Conservation (phyloP, 2,329 filamentous ascomycete genomes). For the Diaporthe humulicola region DNA sequence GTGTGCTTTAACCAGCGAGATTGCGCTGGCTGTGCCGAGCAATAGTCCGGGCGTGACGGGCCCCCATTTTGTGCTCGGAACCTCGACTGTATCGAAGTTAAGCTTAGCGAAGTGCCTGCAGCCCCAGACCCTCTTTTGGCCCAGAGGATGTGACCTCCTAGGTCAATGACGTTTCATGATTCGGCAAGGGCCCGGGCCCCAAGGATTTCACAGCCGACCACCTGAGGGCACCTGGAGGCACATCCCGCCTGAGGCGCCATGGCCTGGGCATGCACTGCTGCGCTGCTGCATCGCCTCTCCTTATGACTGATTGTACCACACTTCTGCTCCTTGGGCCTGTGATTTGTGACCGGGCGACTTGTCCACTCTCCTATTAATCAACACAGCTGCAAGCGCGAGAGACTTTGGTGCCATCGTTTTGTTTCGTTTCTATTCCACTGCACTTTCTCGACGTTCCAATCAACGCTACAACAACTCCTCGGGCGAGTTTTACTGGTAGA, state of each 20-base stretch:
- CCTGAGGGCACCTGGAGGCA: constrained; percentile 12
- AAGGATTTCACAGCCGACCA: constrained; percentile 17
- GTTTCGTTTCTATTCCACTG: not conserved
- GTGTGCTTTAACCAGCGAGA: constrained; percentile 17
- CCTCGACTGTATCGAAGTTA: constrained; percentile 27
- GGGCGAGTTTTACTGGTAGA: not conserved
- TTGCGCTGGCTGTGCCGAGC: constrained; percentile 11
- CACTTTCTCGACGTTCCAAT: not conserved
- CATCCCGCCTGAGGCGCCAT: constrained; percentile 30
- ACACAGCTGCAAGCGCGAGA: constrained; percentile 10
- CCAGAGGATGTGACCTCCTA: constrained; percentile 26
- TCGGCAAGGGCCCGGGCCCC: constrained; percentile 17
- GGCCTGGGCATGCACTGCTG: not conserved
- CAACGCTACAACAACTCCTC: constrained; percentile 1
- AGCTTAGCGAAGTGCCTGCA: constrained; percentile 33
- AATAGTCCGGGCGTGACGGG: constrained; percentile 1
- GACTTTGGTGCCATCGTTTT: constrained; percentile 3
- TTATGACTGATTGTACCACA: not conserved
- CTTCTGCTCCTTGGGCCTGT: constrained; percentile 17
- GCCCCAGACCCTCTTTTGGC: constrained; percentile 32
- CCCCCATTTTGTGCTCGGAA: constrained; percentile 19
- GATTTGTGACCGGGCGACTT: not conserved
- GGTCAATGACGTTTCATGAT: constrained; percentile 34
- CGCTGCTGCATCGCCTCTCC: constrained; percentile 20
- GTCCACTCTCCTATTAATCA: constrained; percentile 12